Percentiles rank a stretch among this genome's conserved stretches.
Evolutionary conservation across 495 filamentous ascomycete species (phyloP).

Genomic region (Penicillium nucicola): DNA sequence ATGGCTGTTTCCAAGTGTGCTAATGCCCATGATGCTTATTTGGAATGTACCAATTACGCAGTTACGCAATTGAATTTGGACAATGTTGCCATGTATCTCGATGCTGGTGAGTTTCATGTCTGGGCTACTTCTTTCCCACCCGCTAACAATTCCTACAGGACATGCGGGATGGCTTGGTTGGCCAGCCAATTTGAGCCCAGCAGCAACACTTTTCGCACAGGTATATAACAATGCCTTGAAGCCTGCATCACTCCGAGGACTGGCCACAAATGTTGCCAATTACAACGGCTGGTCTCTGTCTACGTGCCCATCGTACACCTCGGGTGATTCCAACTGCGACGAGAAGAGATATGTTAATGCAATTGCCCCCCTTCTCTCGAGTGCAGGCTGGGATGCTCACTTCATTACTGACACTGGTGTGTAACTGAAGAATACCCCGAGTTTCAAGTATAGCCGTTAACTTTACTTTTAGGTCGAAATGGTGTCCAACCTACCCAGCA

Average conservation of each 20-base stretch:
- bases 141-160: too few relatives aligned
- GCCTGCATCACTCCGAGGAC: conserved; percentile 65
- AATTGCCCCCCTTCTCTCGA: conserved; percentile 58
- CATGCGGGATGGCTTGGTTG: conserved; percentile 76
- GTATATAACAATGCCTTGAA: conserved; percentile 64
- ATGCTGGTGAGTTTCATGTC: conserved; percentile 52
- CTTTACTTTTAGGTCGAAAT: conserved; percentile 49
- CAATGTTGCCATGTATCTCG: conserved; percentile 81
- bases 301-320: conserved; percentile 43
- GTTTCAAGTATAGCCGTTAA: background rate
- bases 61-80: conserved; percentile 66
- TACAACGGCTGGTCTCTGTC: conserved; percentile 62
- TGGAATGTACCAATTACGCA: conserved; percentile 69
- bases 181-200: conserved; percentile 71
- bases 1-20: conserved; percentile 59
- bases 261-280: conserved; percentile 77
- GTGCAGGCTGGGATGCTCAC: conserved; percentile 64
- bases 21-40: conserved; percentile 59
- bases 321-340: conserved; percentile 51
- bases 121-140: too few relatives aligned
- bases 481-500: conserved; percentile 63
- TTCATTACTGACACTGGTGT: conserved; percentile 66
- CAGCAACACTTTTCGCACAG: conserved; percentile 63
- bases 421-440: background rate
- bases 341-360: conserved; percentile 71